Base-by-base conservation (phyloP, 73 alveolate species). In the Paramecium sonneborni region DNA sequence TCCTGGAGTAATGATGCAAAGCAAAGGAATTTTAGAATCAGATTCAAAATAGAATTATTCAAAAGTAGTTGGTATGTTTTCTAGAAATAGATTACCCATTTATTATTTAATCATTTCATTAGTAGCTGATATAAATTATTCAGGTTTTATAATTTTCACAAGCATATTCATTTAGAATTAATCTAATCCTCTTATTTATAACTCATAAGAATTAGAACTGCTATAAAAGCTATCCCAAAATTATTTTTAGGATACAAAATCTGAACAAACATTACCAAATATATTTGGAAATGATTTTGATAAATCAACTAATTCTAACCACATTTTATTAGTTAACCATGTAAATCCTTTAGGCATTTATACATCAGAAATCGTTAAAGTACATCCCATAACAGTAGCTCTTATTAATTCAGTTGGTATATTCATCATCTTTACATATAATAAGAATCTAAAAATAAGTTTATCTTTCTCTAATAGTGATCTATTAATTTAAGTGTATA, bases 1-100 rank as follows among this genome's bases (percentile, higher is more conserved):
- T 11, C 99, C 99, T 21, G 99, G 99, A 11, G 99, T 95, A 18
- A 98, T 94, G 82, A 98, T 97, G 85, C 98, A 97, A 37, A 98
- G 93, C 30, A 98, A 85, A 3, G 99, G 99, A 3, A 97, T 95
- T 79, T 93, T 93, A 85, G 93, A 92, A 52, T 94, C 94, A 41
- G 99, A 97, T 85, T 98, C 99, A 72, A 93, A 94, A 92, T 93
- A 98, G 18, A 98, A 97, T 41, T 92, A 85, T 11, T 95, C 98
- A 58, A 98, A 85, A 74, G 97, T 98, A 72, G 96, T 97, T 39
- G 98, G 98, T 9, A 99, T 99, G 5, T 99, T 98, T 30, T 93
- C 94, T 39, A 74, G 3, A 74, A 74, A 74, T 15, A 32, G 91
- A 57, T 92, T 96, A 57, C 99, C 99, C 41, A 98, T 93, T 85